Conservation (phyloP, 1,284 basidiomycete species). For the Prillingera fragicola region DNA sequence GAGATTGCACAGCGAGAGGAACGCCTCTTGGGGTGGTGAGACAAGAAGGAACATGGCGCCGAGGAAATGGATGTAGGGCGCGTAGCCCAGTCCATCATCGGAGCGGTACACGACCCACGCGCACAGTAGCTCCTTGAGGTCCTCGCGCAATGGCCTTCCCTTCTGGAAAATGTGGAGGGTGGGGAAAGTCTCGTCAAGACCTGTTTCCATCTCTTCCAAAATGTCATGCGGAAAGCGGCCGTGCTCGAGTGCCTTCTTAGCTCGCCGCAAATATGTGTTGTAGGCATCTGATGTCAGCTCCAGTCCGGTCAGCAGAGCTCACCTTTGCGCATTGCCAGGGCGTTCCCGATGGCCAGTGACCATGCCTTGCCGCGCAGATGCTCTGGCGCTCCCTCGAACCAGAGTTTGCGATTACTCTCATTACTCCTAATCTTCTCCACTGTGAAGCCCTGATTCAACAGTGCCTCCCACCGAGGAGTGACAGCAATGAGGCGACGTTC, state of each 20-base stretch:
- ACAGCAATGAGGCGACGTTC: slow-evolving; percentile 32
- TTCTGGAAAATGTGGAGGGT: slow-evolving; percentile 80
- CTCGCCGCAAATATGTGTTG: slow-evolving; percentile 64
- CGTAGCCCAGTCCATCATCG: slow-evolving; percentile 80
- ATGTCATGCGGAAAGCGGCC: slow-evolving; percentile 69
- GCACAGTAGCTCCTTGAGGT: slow-evolving; percentile 77
- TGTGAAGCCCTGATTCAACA: slow-evolving; percentile 30
- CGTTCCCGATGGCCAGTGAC: slow-evolving; percentile 83
- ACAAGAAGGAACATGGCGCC: slow-evolving; percentile 87
- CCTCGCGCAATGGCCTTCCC: slow-evolving; percentile 74
- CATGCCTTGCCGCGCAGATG: slow-evolving; percentile 80
- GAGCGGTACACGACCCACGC: slow-evolving; percentile 88
- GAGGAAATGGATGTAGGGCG: slow-evolving; percentile 52
- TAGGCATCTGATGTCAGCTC: slow-evolving; percentile 59
- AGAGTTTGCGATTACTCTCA: slow-evolving; percentile 62
- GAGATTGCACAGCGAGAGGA: slow-evolving; percentile 81
- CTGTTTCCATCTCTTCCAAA: slow-evolving; percentile 68
- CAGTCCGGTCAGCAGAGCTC: slow-evolving; percentile 22
- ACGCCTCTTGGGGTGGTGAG: slow-evolving; percentile 67
- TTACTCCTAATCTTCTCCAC: slow-evolving; percentile 25
- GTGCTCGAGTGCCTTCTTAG: slow-evolving; percentile 63
- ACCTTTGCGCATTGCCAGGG: slow-evolving; percentile 81
- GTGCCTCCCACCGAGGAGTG: slow-evolving; percentile 40
- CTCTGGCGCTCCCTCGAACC: slow-evolving; percentile 89
- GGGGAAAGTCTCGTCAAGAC: slow-evolving; percentile 75